These are phyloP conservation scores for Solanum sejunctum DNA, from an alignment of 257 asterid genomes.

Conservation along the genomic window DNA sequence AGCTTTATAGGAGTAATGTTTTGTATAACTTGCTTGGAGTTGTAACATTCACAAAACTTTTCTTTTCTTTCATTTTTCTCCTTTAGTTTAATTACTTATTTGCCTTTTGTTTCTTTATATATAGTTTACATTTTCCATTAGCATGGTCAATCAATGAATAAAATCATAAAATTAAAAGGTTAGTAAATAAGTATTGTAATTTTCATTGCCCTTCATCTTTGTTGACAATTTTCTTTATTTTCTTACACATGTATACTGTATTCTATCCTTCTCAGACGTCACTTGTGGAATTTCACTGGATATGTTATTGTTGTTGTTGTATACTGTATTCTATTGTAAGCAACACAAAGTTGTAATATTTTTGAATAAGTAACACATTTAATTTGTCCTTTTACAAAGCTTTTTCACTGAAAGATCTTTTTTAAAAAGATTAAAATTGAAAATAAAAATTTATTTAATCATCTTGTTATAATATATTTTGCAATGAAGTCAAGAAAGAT, in stretches of 20 bases:
- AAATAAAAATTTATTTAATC: neutral
- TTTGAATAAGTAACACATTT: too few relatives aligned
- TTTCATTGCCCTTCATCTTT: neutral
- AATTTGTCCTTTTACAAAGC: too few relatives aligned
- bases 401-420: too few relatives aligned
- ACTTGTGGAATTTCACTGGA: too few relatives aligned
- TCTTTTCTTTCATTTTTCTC: neutral
- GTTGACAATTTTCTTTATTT: neutral
- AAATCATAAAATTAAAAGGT: neutral
- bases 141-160: neutral
- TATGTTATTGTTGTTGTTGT: too few relatives aligned
- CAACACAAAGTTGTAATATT: neutral
- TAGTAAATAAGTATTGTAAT: neutral
- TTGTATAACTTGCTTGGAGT: neutral
- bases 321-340: neutral
- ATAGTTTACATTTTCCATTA: neutral
- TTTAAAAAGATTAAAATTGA: too few relatives aligned
- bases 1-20: neutral
- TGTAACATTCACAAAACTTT: neutral
- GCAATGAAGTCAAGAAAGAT: slow-evolving; percentile 12
- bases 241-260: neutral
- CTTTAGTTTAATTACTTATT: neutral
- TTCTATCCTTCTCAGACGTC: too few relatives aligned
- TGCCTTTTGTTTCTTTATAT: neutral
- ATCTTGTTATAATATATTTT: too few relatives aligned